Evolutionary conservation across 352 stramenopile species (phyloP), one percentile per base, ranked within the genome.

Genomic region (Globisporangium ultimum): DNA sequence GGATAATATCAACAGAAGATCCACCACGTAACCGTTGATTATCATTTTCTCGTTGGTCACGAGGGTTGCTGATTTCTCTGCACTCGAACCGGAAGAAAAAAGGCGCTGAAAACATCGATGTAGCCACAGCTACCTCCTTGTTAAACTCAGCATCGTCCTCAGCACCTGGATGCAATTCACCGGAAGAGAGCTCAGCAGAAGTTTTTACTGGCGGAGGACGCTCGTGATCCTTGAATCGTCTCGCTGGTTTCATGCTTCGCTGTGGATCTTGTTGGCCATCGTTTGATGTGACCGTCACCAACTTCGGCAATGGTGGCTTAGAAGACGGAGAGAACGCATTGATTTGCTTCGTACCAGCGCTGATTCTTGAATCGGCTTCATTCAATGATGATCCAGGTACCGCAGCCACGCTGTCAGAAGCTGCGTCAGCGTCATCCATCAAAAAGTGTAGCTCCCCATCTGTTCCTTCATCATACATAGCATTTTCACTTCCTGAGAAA

Each of bases 11-110:
- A 22, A 51, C 52, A 20, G 58, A 20, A 46, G 41, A 45, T 18
- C 11, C 20, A 36, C 13, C 47, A 36, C 24, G 24, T 17, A 13
- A 11, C 28, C 34, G 20, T 22, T 34, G 17, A 11, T 34, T 46
- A 6, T 53, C 55, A 21, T 24, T 54, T n/a, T 53, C 13, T 57
- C 38, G 22, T 17, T 57, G 50, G 6, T 36, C 52, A 28, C 69
- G 67, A 32, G 69, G 64, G 12, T 53, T 63, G 24, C 59, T 76
- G 17, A 92, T 56, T 52, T 91, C 68, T 21, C 78, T 80, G 40
- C 75, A 94, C 57, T 95, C 87, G 48, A 94, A 93, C 11, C 70
- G 84, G 28, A 95, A 88, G 62, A 95, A 95, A 54, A 94, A 93
- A 40, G 87, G 83, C 9, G 85, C 73, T 13, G 82, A 93, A 55